phyloP scores from a whole-genome alignment of 495 filamentous ascomycete genomes.

The Penicillium riverlandense region DNA sequence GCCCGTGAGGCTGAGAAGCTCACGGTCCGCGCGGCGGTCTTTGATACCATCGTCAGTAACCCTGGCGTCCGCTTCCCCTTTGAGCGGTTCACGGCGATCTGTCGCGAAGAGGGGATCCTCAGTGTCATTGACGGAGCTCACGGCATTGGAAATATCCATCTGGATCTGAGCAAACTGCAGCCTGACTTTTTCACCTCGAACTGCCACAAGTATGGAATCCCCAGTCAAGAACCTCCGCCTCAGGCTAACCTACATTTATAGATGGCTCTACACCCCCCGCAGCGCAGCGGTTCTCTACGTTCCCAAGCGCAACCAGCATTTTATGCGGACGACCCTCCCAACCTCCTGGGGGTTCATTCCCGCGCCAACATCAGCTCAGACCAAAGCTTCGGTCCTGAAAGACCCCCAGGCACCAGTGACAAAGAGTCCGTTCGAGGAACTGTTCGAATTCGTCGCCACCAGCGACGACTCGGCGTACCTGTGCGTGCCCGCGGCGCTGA shows the following conservation, averaged over 20 bases:
- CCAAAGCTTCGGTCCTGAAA: constrained; percentile 28
- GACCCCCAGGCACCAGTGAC: constrained; percentile 33
- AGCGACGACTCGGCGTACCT: constrained; percentile 63
- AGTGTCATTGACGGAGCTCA: constrained; percentile 76
- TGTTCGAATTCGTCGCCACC: constrained; percentile 76
- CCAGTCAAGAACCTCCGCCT: background rate
- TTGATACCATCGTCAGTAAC: constrained; percentile 68
- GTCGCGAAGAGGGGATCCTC: constrained; percentile 55
- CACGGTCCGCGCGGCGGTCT: constrained; percentile 55
- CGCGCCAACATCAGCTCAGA: constrained; percentile 18
- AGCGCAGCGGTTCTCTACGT: constrained; percentile 77
- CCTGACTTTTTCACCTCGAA: constrained; percentile 83
- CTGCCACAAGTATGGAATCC: constrained; percentile 61
- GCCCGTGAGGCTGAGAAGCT: constrained; percentile 33
- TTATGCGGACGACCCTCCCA: constrained; percentile 70
- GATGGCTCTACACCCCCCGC: constrained; percentile 82
- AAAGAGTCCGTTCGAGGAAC: constrained; percentile 54
- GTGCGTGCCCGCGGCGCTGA: constrained; percentile 61
- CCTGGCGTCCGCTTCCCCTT: constrained; percentile 78
- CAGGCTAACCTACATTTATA: constrained; percentile 9
- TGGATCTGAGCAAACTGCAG: constrained; percentile 56
- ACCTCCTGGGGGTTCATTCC: constrained; percentile 54
- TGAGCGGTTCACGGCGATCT: constrained; percentile 54
- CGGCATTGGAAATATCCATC: constrained; percentile 65
- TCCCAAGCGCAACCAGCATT: constrained; percentile 58